These are phyloP conservation scores for Nectriaceae sp. DNA, from an alignment of 2,329 filamentous ascomycete species.

Conservation along the genomic window DNA sequence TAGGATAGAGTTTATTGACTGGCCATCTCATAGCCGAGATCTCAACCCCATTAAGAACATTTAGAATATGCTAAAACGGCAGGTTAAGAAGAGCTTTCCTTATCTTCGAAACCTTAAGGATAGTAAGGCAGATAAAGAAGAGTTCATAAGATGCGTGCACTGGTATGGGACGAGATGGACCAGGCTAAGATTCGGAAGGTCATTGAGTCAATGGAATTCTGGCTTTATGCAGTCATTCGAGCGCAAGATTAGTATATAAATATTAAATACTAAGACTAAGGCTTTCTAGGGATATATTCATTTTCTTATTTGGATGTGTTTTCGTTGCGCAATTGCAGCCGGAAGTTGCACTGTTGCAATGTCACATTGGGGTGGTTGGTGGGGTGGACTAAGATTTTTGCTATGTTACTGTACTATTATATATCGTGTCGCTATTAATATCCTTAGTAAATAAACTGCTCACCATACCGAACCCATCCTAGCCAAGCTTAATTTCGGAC, in stretches of 20 bases:
- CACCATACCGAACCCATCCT: too few species aligned
- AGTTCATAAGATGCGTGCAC: not conserved
- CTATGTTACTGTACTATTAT: not conserved
- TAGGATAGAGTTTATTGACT: conserved; percentile 1
- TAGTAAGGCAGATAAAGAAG: not conserved
- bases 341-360: not conserved
- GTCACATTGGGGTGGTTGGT: not conserved
- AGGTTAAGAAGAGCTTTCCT: not conserved
- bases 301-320: not conserved
- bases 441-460: too few species aligned
- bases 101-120: not conserved
- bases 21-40: not conserved
- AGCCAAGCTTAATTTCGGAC: not conserved
- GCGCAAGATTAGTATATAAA: conserved; percentile 7
- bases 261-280: conserved; percentile 1
- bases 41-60: conserved; percentile 3
- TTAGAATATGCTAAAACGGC: not conserved
- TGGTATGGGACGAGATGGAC: conserved; percentile 1
- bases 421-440: too few species aligned
- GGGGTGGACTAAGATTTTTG: not conserved
- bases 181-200: not conserved
- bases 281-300: conserved; percentile 2
- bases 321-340: not conserved
- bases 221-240: not conserved
- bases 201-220: not conserved